A percentile compares a stretch with the other conserved stretches of the same genome.
phyloP scores from a whole-genome alignment of 2,329 filamentous ascomycete species.

The Phymatotrichopsis omnivora region DNA sequence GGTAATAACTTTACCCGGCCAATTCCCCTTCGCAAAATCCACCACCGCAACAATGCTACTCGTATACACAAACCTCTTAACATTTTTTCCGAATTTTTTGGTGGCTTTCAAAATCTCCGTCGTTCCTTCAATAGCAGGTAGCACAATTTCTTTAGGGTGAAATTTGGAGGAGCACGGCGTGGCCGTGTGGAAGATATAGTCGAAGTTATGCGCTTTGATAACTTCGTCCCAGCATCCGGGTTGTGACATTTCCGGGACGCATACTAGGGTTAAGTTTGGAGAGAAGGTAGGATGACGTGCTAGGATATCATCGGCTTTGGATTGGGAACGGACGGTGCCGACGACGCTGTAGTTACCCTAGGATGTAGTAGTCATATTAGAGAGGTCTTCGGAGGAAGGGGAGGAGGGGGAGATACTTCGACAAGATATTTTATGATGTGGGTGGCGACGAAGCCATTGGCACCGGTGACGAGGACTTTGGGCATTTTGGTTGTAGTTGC shows the following conservation, averaged over 20 bases:
- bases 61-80: neutral
- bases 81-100: neutral
- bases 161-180: neutral
- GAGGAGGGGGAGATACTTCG: no score
- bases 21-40: neutral
- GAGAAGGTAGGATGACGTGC: no score
- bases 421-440: no score
- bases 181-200: slow-evolving; percentile 8
- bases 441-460: no score
- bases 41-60: neutral
- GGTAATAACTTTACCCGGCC: slow-evolving; percentile 3
- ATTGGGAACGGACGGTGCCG: no score
- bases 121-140: neutral
- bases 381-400: no score
- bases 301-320: no score
- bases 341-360: no score
- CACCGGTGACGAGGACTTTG: no score
- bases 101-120: neutral
- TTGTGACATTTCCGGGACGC: neutral
- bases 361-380: no score
- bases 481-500: no score
- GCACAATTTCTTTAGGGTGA: neutral
- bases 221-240: slow-evolving; percentile 3
- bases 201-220: slow-evolving; percentile 1
- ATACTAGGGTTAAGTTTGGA: no score